Percentiles rank a stretch among this genome's conserved stretches.
Conservation (phyloP, 2,329 filamentous ascomycete genomes). For the Aspergillus tamarii region DNA sequence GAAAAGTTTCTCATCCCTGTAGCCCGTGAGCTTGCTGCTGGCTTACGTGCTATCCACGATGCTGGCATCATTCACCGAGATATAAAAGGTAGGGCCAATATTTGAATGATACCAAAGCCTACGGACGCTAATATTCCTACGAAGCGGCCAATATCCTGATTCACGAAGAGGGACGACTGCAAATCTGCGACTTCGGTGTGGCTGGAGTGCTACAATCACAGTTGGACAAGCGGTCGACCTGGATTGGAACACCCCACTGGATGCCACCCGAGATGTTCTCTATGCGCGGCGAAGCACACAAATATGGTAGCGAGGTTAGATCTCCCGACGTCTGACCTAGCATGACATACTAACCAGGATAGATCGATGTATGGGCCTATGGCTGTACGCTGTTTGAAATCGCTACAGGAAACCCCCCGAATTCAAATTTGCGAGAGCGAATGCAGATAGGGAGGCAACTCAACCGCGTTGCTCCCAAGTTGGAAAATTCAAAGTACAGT, state of each 20-base stretch:
- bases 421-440: conserved; percentile 50
- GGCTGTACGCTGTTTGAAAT: conserved; percentile 55
- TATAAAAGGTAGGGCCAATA: conserved; percentile 56
- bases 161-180: conserved; percentile 63
- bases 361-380: conserved; percentile 57
- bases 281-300: conserved; percentile 41
- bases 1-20: conserved; percentile 67
- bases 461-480: conserved; percentile 45
- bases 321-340: not conserved
- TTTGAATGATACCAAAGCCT: too few relatives aligned
- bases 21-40: conserved; percentile 64
- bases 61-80: conserved; percentile 69
- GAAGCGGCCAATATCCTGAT: conserved; percentile 65
- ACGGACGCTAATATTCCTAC: not conserved
- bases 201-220: conserved; percentile 64
- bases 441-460: conserved; percentile 52
- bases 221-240: conserved; percentile 64
- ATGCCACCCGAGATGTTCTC: conserved; percentile 65
- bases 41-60: conserved; percentile 64
- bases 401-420: conserved; percentile 53
- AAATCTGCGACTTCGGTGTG: conserved; percentile 69
- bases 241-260: conserved; percentile 69
- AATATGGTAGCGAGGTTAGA: conserved; percentile 52
- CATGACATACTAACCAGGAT: conserved; percentile 14
- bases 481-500: conserved; percentile 48